Evolutionary conservation across 2,329 filamentous ascomycete genomes (phyloP).

Genomic region (Myriosclerotinia scirpicola): DNA sequence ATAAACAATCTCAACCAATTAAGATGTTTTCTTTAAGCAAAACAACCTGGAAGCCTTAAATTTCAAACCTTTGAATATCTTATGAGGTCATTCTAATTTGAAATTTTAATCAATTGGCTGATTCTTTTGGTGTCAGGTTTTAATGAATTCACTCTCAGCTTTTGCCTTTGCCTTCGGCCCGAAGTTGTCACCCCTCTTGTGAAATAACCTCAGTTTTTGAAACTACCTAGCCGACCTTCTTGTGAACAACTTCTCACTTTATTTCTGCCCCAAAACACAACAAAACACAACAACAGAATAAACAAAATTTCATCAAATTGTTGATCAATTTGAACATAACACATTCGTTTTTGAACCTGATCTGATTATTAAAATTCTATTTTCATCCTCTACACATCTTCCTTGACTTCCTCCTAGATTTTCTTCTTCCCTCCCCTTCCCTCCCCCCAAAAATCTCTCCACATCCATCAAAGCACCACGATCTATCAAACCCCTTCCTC

Average conservation of each 20-base stretch:
- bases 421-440: background rate
- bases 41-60: background rate
- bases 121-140: background rate
- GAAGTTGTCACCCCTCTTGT: background rate
- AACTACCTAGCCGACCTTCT: too few species aligned
- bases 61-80: too few species aligned
- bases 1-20: background rate
- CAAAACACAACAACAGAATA: background rate
- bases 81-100: background rate
- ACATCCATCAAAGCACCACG: background rate
- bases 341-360: conserved; percentile 8
- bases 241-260: background rate
- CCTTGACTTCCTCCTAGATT: background rate
- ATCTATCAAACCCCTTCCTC: background rate
- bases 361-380: background rate
- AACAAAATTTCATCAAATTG: conserved; percentile 5
- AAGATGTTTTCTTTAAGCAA: background rate
- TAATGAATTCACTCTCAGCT: background rate
- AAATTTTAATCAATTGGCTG: too few species aligned
- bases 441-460: background rate
- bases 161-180: background rate
- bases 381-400: background rate
- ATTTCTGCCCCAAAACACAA: background rate
- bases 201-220: background rate
- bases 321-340: conserved; percentile 10